Evolutionary conservation across 2,329 filamentous ascomycete species (phyloP).

Genomic region (Sporothrix globosa): DNA sequence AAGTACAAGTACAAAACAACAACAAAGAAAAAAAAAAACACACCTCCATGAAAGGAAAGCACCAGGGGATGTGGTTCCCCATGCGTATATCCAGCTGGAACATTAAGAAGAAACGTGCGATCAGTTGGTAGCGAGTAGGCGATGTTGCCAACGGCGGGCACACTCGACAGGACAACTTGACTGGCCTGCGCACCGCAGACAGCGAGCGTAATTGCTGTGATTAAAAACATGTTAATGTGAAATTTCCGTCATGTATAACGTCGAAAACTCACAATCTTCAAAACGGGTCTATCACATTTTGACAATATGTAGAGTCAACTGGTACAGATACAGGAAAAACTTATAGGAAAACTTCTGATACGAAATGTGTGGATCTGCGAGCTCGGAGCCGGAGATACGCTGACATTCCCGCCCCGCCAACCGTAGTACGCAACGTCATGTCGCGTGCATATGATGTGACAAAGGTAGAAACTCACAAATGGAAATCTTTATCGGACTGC

Average conservation of each 20-base stretch:
- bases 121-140: conserved; percentile 27
- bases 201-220: conserved; percentile 1
- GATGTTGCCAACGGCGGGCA: conserved; percentile 17
- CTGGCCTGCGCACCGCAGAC: conserved; percentile 6
- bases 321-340: neutral
- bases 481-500: too few relatives aligned
- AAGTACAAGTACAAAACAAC: neutral
- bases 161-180: conserved; percentile 18
- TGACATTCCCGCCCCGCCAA: neutral
- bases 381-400: neutral
- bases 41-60: conserved; percentile 32
- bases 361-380: neutral
- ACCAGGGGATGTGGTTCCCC: conserved; percentile 27
- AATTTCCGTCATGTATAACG: neutral
- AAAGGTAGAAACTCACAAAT: neutral
- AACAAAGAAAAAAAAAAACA: neutral
- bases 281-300: neutral
- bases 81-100: conserved; percentile 23
- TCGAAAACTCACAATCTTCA: neutral
- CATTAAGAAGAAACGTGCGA: conserved; percentile 31
- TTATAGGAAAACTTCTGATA: conserved; percentile 3
- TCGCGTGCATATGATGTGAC: conserved; percentile 10
- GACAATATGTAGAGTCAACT: neutral
- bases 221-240: neutral
- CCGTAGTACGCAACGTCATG: conserved; percentile 10